Base-by-base conservation (phyloP, 306 rosid species). In the Gastrolobium villosum region DNA sequence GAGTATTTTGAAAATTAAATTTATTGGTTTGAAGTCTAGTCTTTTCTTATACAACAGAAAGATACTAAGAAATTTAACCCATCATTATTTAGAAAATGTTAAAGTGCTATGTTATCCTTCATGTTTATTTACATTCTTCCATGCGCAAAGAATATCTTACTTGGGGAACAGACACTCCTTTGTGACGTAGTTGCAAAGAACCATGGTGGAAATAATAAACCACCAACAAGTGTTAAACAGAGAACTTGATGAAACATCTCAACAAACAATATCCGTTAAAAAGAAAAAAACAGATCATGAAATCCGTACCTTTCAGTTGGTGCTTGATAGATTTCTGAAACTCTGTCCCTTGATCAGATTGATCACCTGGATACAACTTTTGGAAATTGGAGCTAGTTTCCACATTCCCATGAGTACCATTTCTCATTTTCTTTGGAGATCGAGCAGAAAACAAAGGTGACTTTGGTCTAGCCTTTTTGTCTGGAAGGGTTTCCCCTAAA, bases 391-490 rank as follows among this genome's bases (percentile, higher is more conserved):
- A 14, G 46, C 39, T n/a, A 7, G 4, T 44, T 57, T n/a, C 20
- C 8, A 20, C n/a, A 54, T 55, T 59, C 44, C 4, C 2, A 15
- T 36, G 15, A 14, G 20, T 34, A 13, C 7, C 10, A 8, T 7
- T 10, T 48, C 13, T 2, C 50, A 14, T 61, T 39, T 30, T 54
- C 7, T 40, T 40, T 54, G 3, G 57, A 65, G 65, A 5, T n/a
- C n/a, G n/a, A n/a, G n/a, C n/a, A 49, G 53, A 28, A 11, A 1
- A 9, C 43, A 39, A 7, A 8, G 4, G n/a, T 50, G 62, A 15
- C 9, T 7, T 64, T 6, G 50, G 45, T n/a, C 35, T 46, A 4
- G 87, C 8, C 75, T 83, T 79, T 41, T 87, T 41, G 50, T 75
- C 49, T 11, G 63, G 28, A 31, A n/a, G 37, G 15, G 7, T 11